Base-by-base conservation (phyloP, 371 early-diverging fungal genomes). In the Sporodiniella umbellata region DNA sequence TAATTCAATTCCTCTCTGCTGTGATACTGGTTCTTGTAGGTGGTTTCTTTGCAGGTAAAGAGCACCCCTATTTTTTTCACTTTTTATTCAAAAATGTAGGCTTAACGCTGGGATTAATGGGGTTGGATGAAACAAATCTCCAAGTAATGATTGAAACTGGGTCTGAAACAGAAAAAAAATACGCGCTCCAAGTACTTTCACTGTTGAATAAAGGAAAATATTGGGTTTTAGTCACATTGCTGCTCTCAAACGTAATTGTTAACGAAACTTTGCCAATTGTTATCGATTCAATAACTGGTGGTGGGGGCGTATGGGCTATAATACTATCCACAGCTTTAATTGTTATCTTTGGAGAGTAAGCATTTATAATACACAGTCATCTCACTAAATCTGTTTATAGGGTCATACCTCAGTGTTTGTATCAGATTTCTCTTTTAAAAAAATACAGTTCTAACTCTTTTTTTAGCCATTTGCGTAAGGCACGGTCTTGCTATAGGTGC, bases 261-360 rank as follows among this genome's bases (percentile, higher is more conserved):
- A 96, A 96, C 70, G 95, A 95, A 66, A 89, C 96, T 1, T 68
- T 98, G 45, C 98, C 98, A 1, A 91, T 97, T 42, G 81, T 98
- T 48, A 71, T 93, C 35, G 92, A 94, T 55, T 77, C 79, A 4
- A 71, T 90, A 2, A 65, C 86, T 15, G 88, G 87, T 35, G 89
- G 90, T 42, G 86, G 88, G 18, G 39, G 39, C 6, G 5, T 39
- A 7, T 84, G 91, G 37, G 98, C 98, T 4, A 83, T 98, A 45
- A 56, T 95, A 6, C 78, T 87, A 3, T 95, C 96, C 1, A 94
- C 94, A 0, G 86, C 78, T 0, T 63, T 93, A 30, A 88, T 97
- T 56, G 90, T 95, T 25, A 67, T 96, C 15, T 95, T 97, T 75
- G 96, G 95, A 56, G 96, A 95, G 86, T 86, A 75, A 68, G 84